Percentiles rank a stretch among this genome's conserved stretches.
Conservation (phyloP, 139 green algal species). For the Chlamydomonas eustigma region DNA sequence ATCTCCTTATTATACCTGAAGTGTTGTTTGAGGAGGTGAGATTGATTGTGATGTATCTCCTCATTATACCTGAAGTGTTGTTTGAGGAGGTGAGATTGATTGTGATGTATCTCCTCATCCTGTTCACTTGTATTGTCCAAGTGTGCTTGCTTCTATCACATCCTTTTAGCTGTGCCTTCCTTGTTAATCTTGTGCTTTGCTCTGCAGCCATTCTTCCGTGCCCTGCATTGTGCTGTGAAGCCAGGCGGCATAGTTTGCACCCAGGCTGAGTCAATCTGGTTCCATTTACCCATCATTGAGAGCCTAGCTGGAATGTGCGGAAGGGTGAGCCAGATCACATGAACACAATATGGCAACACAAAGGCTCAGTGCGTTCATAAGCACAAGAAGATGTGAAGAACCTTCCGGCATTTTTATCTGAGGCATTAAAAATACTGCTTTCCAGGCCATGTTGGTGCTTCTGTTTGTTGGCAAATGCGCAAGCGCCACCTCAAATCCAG, state of each 20-base stretch:
- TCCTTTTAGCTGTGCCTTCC: too few relatives aligned
- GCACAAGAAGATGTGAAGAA: constrained; percentile 9
- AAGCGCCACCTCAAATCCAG: too few relatives aligned
- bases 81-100: constrained; percentile 74
- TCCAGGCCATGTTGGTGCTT: neutral
- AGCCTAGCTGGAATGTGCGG: constrained; percentile 84
- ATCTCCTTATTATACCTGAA: constrained; percentile 51
- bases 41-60: neutral
- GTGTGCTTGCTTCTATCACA: too few relatives aligned
- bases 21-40: constrained; percentile 84
- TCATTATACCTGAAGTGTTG: constrained; percentile 76
- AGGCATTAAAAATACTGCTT: neutral
- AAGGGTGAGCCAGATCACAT: too few relatives aligned
- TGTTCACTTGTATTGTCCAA: too few relatives aligned
- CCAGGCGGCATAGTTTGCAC: constrained; percentile 93
- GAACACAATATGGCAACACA: too few relatives aligned
- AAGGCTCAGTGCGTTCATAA: neutral
- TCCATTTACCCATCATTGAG: constrained; percentile 95
- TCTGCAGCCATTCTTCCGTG: constrained; percentile 89
- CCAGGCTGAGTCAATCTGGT: constrained; percentile 87
- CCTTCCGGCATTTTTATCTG: too few relatives aligned
- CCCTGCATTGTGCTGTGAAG: constrained; percentile 85
- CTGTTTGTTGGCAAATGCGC: neutral
- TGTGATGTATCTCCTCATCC: constrained; percentile 19
- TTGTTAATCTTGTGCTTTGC: too few relatives aligned